Conservation (phyloP, 345 rosid genomes). For the Salix koriyanagi region DNA sequence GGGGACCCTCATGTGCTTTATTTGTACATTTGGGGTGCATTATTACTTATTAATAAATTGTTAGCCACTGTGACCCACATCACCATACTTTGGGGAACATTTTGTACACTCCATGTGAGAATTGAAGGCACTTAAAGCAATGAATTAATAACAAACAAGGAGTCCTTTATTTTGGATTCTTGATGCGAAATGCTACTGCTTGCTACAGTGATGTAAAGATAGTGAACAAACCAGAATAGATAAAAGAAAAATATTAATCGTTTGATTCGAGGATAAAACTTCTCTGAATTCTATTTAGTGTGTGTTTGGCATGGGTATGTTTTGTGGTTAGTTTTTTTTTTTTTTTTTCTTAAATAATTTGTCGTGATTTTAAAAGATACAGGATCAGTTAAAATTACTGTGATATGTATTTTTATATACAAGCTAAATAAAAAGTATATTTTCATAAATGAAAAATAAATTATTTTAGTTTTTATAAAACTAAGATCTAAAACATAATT, state of each 20-base stretch:
- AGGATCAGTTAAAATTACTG: no score
- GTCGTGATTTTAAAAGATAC: no score
- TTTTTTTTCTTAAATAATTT: no score
- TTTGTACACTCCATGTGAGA: slow-evolving; percentile 1
- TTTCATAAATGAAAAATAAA: no score
- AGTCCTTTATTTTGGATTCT: background rate
- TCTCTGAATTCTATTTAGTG: no score
- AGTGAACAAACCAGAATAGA: background rate
- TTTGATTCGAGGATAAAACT: background rate
- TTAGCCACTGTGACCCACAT: slow-evolving; percentile 15
- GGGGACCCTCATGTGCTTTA: slow-evolving; percentile 8
- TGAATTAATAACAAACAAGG: background rate
- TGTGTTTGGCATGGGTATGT: background rate
- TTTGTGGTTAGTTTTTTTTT: background rate
- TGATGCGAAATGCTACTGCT: background rate
- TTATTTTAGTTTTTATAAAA: no score
- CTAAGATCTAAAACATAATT: no score
- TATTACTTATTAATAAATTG: slow-evolving; percentile 10
- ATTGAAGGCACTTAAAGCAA: background rate
- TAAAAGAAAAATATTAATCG: background rate
- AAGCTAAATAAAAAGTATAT: no score
- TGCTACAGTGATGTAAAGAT: background rate
- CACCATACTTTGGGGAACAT: background rate
- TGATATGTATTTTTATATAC: no score
- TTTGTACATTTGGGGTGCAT: slow-evolving; percentile 5